phyloP scores from a whole-genome alignment of 257 asterid species.

The Knoxia roxburghii region DNA sequence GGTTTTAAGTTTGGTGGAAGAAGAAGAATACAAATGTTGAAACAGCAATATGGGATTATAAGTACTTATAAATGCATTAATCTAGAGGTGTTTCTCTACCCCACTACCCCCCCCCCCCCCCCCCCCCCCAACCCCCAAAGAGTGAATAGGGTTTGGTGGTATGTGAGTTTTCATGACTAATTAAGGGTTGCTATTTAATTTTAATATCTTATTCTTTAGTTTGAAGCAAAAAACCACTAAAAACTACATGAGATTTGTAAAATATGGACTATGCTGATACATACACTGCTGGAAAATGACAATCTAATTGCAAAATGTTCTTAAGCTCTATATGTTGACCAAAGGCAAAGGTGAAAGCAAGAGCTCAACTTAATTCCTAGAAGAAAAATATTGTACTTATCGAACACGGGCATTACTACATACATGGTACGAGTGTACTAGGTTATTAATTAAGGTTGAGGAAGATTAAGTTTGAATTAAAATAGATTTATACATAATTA shows the following conservation, averaged over 20 bases:
- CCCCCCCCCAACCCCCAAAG: too few relatives aligned
- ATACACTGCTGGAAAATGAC: conserved; percentile 35
- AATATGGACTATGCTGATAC: too few relatives aligned
- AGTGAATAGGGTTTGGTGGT: conserved; percentile 40
- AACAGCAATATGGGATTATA: conserved; percentile 10
- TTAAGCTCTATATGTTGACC: background rate
- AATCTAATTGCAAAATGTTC: conserved; percentile 17
- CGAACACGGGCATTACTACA: too few relatives aligned
- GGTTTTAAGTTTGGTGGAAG: conserved; percentile 5
- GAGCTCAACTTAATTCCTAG: background rate
- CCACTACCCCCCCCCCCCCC: too few relatives aligned
- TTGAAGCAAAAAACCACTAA: conserved; percentile 40
- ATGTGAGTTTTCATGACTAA: conserved; percentile 46
- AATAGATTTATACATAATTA: background rate
- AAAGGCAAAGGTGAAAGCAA: too few relatives aligned
- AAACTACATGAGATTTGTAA: conserved; percentile 49
- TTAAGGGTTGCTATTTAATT: conserved; percentile 15
- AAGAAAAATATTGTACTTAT: too few relatives aligned
- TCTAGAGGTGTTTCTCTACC: too few relatives aligned
- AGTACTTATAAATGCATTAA: conserved; percentile 20
- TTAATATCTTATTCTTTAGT: conserved; percentile 36
- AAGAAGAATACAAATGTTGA: too few relatives aligned
- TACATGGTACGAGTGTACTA: background rate
- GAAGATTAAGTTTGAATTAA: too few relatives aligned
- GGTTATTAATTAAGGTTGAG: background rate